phyloP scores from a whole-genome alignment of 2,329 filamentous ascomycete species.

The Paracoccidioides lutzii region DNA sequence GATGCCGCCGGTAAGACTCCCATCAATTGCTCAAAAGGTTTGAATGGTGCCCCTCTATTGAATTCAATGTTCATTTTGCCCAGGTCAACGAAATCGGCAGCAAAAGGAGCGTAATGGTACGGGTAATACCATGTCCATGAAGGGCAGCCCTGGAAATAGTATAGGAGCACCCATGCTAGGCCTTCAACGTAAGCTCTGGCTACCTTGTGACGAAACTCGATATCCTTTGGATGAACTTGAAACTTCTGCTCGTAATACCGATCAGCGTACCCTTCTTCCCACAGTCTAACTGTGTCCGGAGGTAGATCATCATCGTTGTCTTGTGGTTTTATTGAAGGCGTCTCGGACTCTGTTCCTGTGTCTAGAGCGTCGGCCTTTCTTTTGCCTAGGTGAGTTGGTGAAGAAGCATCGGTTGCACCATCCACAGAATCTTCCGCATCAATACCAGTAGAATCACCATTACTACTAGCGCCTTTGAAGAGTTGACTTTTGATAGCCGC shows the following conservation, averaged over 20 bases:
- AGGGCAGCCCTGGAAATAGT: conserved; percentile 96
- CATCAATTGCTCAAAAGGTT: conserved; percentile 95
- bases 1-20: conserved; percentile 90
- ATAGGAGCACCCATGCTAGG: conserved; percentile 84
- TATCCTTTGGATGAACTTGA: conserved; percentile 63
- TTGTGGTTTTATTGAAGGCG: conserved; percentile 32
- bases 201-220: conserved; percentile 78
- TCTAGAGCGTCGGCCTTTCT: conserved; percentile 62
- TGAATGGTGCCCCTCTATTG: conserved; percentile 71
- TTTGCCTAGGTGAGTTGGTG: conserved; percentile 26
- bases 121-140: conserved; percentile 99
- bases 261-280: conserved; percentile 92
- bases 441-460: conserved; percentile 17
- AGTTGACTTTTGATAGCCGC: conserved; percentile 74
- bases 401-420: conserved; percentile 13
- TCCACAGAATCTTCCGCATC: conserved; percentile 12
- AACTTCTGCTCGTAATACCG: conserved; percentile 98
- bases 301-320: conserved; percentile 52
- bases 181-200: conserved; percentile 88
- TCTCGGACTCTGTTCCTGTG: conserved; percentile 48
- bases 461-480: conserved; percentile 32
- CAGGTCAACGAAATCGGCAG: conserved; percentile 81
- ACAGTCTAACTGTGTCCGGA: conserved; percentile 72
- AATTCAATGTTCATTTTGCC: conserved; percentile 68
- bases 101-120: conserved; percentile 96